These are phyloP conservation scores for Dactylellina drechsleri DNA, from an alignment of 2,329 filamentous ascomycete genomes.

Conservation along the genomic window DNA sequence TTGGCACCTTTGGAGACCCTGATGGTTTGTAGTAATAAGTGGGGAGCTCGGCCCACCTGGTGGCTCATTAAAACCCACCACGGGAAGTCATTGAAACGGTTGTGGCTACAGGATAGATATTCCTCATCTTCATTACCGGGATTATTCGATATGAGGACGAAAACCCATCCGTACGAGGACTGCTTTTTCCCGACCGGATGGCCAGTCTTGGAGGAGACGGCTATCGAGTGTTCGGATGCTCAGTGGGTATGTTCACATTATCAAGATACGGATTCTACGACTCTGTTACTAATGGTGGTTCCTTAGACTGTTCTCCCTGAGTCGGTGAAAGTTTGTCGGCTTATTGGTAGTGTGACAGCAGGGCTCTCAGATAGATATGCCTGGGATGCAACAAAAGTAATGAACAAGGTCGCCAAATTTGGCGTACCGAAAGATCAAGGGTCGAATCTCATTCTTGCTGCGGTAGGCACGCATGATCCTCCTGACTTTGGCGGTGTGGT, in stretches of 20 bases:
- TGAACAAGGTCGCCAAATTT: neutral
- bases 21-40: neutral
- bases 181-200: constrained; percentile 30
- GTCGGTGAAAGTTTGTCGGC: constrained; percentile 25
- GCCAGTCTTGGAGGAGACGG: constrained; percentile 29
- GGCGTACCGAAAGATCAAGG: neutral
- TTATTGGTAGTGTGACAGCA: neutral
- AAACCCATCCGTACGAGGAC: neutral
- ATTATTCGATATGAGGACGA: constrained; percentile 12
- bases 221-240: constrained; percentile 3
- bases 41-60: neutral
- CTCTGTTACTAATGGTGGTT: neutral
- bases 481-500: neutral
- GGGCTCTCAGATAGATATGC: neutral
- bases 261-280: neutral
- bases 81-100: constrained; percentile 9
- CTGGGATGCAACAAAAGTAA: no score
- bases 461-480: neutral
- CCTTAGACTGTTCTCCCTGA: constrained; percentile 23
- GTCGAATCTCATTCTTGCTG: constrained; percentile 3
- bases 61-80: constrained; percentile 18
- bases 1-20: constrained; percentile 27
- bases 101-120: constrained; percentile 24
- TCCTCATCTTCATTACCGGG: neutral
- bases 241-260: constrained; percentile 7